Evolutionary conservation across 1,284 basidiomycete genomes (phyloP).

Genomic region (Malassezia vespertilionis): DNA sequence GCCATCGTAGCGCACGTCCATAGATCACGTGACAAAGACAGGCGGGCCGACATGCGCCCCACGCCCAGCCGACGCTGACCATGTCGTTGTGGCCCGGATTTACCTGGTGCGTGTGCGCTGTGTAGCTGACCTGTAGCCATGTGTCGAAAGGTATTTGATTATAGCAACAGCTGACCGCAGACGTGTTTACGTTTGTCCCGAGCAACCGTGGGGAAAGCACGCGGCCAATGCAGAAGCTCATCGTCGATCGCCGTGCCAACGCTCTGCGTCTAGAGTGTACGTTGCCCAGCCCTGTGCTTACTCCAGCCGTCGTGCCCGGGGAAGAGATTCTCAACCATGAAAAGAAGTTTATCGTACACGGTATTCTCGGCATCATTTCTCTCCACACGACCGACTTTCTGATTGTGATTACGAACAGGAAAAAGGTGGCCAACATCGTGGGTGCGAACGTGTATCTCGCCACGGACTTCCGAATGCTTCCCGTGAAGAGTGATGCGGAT

Average conservation of each 20-base stretch:
- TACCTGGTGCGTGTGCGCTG: conserved; percentile 11
- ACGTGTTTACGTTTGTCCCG: conserved; percentile 12
- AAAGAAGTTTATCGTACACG: conserved; percentile 27
- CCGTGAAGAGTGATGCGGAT: conserved; percentile 60
- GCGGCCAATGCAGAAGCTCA: conserved; percentile 13
- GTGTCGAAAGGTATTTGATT: conserved; percentile 9
- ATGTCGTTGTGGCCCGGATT: conserved; percentile 18
- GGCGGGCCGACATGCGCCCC: neutral
- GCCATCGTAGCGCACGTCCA: neutral
- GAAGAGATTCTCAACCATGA: conserved; percentile 4
- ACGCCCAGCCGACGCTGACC: neutral
- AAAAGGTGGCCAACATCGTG: conserved; percentile 66
- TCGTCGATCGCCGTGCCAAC: conserved; percentile 6
- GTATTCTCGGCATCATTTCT: conserved; percentile 38
- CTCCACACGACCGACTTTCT: conserved; percentile 61
- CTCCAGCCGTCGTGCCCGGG: neutral
- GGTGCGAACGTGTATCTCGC: conserved; percentile 77
- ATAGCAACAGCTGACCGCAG: neutral
- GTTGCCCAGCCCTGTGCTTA: neutral
- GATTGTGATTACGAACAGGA: conserved; percentile 74
- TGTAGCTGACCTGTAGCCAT: neutral
- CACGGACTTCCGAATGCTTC: conserved; percentile 82
- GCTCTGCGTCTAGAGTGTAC: conserved; percentile 5
- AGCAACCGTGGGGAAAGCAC: neutral
- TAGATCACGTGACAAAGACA: neutral